Conservation (phyloP, 129 eudicot genomes). For the Flaveria sonorensis region DNA sequence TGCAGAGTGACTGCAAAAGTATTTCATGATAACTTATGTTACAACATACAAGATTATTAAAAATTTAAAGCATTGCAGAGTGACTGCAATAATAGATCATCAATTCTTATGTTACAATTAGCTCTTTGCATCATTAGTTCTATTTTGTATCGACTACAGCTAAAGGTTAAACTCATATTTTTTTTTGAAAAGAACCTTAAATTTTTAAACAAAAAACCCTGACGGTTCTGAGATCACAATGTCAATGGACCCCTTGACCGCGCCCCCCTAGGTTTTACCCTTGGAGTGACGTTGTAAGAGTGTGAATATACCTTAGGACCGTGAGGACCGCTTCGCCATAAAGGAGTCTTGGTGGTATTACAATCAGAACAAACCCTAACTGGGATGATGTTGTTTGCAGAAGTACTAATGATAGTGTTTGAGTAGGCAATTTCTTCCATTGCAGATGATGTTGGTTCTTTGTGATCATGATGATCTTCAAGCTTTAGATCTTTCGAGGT, state of each 20-base stretch:
- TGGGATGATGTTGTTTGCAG: conserved; percentile 35
- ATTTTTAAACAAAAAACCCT: no score
- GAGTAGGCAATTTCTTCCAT: conserved; percentile 52
- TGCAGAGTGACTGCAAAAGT: conserved; percentile 67
- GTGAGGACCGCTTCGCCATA: conserved; percentile 96
- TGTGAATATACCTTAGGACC: conserved; percentile 75
- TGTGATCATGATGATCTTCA: conserved; percentile 39
- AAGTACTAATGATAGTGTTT: conserved; percentile 43
- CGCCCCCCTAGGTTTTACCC: no score
- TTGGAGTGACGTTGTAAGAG: neutral
- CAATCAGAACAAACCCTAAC: conserved; percentile 93
- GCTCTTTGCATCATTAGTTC: neutral
- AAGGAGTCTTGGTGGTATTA: conserved; percentile 88
- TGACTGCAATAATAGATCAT: neutral
- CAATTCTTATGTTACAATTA: neutral
- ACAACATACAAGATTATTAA: no score
- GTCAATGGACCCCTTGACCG: no score
- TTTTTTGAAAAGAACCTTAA: no score
- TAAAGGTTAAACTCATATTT: no score
- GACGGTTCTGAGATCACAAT: no score
- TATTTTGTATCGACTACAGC: no score
- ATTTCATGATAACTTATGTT: no score
- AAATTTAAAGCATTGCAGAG: neutral
- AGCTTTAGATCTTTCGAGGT: conserved; percentile 7
- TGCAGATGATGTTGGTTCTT: conserved; percentile 37